Evolutionary conservation across 2,329 filamentous ascomycete genomes (phyloP).

Genomic region (Sclerotinia subarctica): DNA sequence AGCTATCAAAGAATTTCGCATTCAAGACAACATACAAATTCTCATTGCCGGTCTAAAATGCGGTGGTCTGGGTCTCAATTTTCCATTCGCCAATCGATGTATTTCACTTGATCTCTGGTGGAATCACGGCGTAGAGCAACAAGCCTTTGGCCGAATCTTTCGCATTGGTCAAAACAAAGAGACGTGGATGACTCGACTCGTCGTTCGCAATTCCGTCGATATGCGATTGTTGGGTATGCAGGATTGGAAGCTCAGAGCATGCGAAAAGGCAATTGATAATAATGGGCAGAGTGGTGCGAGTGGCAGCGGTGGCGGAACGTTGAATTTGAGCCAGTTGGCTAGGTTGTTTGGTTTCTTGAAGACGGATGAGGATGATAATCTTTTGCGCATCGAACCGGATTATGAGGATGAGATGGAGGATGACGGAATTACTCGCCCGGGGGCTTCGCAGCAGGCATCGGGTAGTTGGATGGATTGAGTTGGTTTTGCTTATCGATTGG

Average conservation of each 20-base stretch:
- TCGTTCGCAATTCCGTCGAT: constrained; percentile 57
- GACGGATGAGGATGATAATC: constrained; percentile 40
- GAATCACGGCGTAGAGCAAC: constrained; percentile 50
- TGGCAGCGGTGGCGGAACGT: constrained; percentile 24
- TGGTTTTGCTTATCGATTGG: neutral
- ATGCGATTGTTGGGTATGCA: constrained; percentile 55
- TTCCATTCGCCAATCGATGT: constrained; percentile 51
- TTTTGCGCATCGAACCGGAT: constrained; percentile 30
- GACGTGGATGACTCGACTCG: constrained; percentile 57
- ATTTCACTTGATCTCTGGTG: constrained; percentile 44
- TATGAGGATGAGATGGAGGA: constrained; percentile 27
- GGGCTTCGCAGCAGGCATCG: neutral
- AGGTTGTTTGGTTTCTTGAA: constrained; percentile 45
- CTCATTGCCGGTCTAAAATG: constrained; percentile 55
- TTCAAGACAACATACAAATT: constrained; percentile 42
- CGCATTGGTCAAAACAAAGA: constrained; percentile 62
- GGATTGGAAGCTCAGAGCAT: constrained; percentile 48
- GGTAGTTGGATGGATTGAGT: neutral
- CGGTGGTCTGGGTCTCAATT: constrained; percentile 54
- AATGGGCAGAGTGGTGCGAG: constrained; percentile 11
- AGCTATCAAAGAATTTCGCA: constrained; percentile 47
- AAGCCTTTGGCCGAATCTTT: constrained; percentile 58
- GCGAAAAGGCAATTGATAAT: constrained; percentile 39
- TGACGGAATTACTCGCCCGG: neutral
- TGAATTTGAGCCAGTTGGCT: constrained; percentile 42